Evolutionary conservation across 139 green algal species (phyloP).

Genomic region (Desmodesmus armatus): DNA sequence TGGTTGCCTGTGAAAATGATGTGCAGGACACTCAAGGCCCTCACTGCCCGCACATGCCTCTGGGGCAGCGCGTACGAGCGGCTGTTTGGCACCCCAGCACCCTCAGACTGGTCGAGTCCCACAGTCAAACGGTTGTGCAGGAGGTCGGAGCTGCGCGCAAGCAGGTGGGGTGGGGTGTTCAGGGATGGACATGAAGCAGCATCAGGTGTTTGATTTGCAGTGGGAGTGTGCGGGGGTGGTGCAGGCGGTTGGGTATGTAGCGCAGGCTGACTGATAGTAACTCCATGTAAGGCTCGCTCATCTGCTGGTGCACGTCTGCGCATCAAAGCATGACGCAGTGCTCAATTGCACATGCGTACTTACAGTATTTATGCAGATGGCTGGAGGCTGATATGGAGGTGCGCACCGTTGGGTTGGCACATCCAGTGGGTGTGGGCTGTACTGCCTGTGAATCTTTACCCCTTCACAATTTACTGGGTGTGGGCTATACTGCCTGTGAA

Average conservation of each 20-base stretch:
- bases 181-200: too few species aligned
- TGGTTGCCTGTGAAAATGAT: background rate
- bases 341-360: too few species aligned
- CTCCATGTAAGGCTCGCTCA: too few species aligned
- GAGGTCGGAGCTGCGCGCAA: constrained; percentile 54
- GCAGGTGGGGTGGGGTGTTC: constrained; percentile 36
- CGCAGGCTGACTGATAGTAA: too few species aligned
- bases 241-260: too few species aligned
- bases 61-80: constrained; percentile 43
- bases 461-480: background rate
- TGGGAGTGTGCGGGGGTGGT: too few species aligned
- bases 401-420: constrained; percentile 23
- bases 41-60: constrained; percentile 11
- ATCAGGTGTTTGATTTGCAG: too few species aligned
- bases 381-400: constrained; percentile 48
- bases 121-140: constrained; percentile 62
- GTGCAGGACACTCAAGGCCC: background rate
- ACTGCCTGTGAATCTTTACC: background rate
- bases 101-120: background rate
- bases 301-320: too few species aligned
- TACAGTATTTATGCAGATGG: constrained; percentile 37
- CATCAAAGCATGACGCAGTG: too few species aligned
- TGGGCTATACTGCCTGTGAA: background rate
- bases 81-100: constrained; percentile 43
- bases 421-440: background rate